Evolutionary conservation across 1,284 basidiomycete genomes (phyloP).

Genomic region (Leccinum subfulvum): DNA sequence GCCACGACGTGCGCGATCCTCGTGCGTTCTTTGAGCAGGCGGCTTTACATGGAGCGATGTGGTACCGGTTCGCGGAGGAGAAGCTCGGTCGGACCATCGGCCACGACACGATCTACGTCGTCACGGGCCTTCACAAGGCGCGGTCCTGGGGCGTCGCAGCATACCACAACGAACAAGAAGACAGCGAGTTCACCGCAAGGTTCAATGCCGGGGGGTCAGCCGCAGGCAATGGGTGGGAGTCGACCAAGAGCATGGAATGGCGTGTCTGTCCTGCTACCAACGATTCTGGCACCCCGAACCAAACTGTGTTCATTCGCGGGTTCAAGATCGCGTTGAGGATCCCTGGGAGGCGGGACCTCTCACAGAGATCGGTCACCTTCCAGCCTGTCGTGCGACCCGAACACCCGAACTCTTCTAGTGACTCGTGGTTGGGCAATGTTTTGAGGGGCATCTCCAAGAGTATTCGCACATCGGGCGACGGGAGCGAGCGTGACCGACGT

Average conservation of each 20-base stretch:
- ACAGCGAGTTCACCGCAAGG: slow-evolving; percentile 13
- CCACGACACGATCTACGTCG: slow-evolving; percentile 25
- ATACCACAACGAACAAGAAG: slow-evolving; percentile 19
- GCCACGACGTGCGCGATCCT: slow-evolving; percentile 19
- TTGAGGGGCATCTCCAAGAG: slow-evolving; percentile 21
- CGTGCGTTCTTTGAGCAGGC: slow-evolving; percentile 20
- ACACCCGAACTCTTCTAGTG: not conserved
- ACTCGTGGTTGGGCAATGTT: slow-evolving; percentile 22
- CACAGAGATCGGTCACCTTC: slow-evolving; percentile 24
- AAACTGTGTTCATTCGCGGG: slow-evolving; percentile 27
- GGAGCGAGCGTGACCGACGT: not conserved
- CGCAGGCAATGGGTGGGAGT: slow-evolving; percentile 18
- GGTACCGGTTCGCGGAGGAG: slow-evolving; percentile 28
- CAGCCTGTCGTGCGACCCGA: slow-evolving; percentile 4
- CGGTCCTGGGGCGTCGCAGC: slow-evolving; percentile 22
- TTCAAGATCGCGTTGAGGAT: slow-evolving; percentile 29
- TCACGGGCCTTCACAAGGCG: slow-evolving; percentile 29
- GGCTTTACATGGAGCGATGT: slow-evolving; percentile 17
- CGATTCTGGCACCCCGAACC: slow-evolving; percentile 14
- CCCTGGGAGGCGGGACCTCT: slow-evolving; percentile 16
- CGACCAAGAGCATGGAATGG: slow-evolving; percentile 19
- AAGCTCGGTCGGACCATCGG: slow-evolving; percentile 24
- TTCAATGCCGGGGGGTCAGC: slow-evolving; percentile 14
- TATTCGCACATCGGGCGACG: slow-evolving; percentile 15
- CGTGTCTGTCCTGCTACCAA: slow-evolving; percentile 17